A percentile compares a stretch with the other conserved stretches of the same genome.
Evolutionary conservation across 129 eudicot species (phyloP).

Genomic region (Cynara cardunculus): DNA sequence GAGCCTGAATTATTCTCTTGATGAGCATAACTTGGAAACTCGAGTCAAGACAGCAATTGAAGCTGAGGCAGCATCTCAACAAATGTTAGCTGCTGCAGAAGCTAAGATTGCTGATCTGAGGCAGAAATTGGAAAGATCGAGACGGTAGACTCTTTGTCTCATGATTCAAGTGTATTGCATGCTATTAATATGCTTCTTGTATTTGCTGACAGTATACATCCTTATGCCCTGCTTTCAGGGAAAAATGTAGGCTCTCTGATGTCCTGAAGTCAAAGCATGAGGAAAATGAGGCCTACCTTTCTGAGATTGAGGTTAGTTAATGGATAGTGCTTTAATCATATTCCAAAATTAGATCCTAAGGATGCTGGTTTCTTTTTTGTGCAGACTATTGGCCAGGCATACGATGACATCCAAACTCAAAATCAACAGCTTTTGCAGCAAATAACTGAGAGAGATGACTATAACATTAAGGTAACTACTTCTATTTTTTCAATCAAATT

Average conservation of each 20-base stretch:
- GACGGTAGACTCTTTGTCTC: slow-evolving; percentile 39
- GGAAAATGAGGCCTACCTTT: slow-evolving; percentile 91
- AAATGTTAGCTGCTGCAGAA: slow-evolving; percentile 85
- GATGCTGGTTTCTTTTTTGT: slow-evolving; percentile 15
- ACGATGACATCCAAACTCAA: slow-evolving; percentile 85
- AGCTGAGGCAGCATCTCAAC: slow-evolving; percentile 89
- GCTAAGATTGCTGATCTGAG: slow-evolving; percentile 89
- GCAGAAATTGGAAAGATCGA: slow-evolving; percentile 63
- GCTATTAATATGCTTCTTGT: not conserved
- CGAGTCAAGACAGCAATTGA: slow-evolving; percentile 85
- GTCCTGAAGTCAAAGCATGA: slow-evolving; percentile 72
- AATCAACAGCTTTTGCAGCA: slow-evolving; percentile 94
- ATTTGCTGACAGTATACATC: not conserved
- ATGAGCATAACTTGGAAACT: slow-evolving; percentile 73
- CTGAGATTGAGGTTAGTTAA: slow-evolving; percentile 81
- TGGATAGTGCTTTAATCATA: not conserved
- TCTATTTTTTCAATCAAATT: not conserved
- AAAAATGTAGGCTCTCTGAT: slow-evolving; percentile 53
- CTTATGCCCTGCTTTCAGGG: slow-evolving; percentile 49
- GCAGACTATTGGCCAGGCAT: slow-evolving; percentile 94
- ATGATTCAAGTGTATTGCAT: not conserved
- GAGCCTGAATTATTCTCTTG: slow-evolving; percentile 63
- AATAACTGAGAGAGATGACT: slow-evolving; percentile 95
- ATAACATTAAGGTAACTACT: slow-evolving; percentile 65
- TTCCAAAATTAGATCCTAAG: not conserved